Percentiles rank a stretch among this genome's conserved stretches.
Conservation (phyloP, 768 basidiomycete genomes). For the Suillus ampliporus region DNA sequence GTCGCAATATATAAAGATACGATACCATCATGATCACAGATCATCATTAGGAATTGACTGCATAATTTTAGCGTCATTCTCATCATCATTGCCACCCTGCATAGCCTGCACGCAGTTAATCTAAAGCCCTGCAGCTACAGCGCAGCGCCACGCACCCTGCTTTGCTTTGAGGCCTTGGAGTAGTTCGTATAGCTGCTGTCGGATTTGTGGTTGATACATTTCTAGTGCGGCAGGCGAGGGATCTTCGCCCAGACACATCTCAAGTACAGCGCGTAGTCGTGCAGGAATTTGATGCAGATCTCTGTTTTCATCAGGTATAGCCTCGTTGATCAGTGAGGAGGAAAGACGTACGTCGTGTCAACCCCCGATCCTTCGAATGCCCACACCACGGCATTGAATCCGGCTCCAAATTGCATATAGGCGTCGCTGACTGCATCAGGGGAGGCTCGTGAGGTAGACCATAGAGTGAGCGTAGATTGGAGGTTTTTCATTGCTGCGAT, state of each 20-base stretch:
- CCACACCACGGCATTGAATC: slow-evolving; percentile 80
- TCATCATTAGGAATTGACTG: background rate
- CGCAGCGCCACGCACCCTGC: slow-evolving; percentile 43
- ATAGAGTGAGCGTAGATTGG: slow-evolving; percentile 71
- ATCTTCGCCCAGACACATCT: slow-evolving; percentile 50
- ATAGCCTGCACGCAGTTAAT: slow-evolving; percentile 9
- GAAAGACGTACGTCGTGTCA: slow-evolving; percentile 67
- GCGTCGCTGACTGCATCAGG: slow-evolving; percentile 85
- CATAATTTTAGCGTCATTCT: background rate
- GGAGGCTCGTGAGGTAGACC: slow-evolving; percentile 63
- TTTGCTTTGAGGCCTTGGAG: slow-evolving; percentile 49
- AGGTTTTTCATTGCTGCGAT: slow-evolving; percentile 85
- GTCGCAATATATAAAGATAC: slow-evolving; percentile 4
- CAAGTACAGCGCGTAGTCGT: slow-evolving; percentile 45
- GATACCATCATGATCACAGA: background rate
- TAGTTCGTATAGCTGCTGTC: slow-evolving; percentile 41
- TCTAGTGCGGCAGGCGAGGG: slow-evolving; percentile 41
- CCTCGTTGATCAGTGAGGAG: slow-evolving; percentile 10
- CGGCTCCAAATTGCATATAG: slow-evolving; percentile 87
- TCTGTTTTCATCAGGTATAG: slow-evolving; percentile 26
- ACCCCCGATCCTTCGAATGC: slow-evolving; percentile 81
- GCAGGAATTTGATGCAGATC: slow-evolving; percentile 46
- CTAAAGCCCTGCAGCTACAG: slow-evolving; percentile 9
- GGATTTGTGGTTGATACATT: slow-evolving; percentile 45
- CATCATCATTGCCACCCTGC: slow-evolving; percentile 12